Percentiles rank a stretch among this genome's conserved stretches.
These are phyloP conservation scores for Verticillium alfalfae DNA, from an alignment of 2,329 filamentous ascomycete species.

Conservation along the genomic window DNA sequence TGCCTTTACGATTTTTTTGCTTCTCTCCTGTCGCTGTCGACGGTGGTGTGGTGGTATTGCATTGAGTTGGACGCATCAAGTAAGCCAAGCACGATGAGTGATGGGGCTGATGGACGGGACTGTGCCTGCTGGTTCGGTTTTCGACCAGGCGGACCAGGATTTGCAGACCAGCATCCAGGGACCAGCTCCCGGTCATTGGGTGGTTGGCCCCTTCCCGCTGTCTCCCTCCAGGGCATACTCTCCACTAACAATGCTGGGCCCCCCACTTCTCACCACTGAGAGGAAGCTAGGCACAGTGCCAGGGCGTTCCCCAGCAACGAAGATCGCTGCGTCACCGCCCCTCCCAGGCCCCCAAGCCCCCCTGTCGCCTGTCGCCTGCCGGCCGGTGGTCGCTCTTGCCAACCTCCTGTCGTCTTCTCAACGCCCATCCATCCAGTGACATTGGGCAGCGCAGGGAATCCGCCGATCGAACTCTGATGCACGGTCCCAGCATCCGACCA, in stretches of 20 bases:
- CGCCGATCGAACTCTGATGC: neutral
- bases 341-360: neutral
- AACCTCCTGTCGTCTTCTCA: neutral
- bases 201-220: neutral
- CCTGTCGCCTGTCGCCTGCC: neutral
- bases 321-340: conserved; percentile 5
- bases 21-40: neutral
- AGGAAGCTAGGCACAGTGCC: neutral
- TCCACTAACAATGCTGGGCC: conserved; percentile 3
- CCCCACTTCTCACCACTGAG: conserved; percentile 1
- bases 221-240: neutral
- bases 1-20: neutral
- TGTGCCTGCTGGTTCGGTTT: neutral
- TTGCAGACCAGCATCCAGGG: neutral
- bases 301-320: conserved; percentile 11
- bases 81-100: neutral
- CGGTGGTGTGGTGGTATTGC: neutral
- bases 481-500: neutral
- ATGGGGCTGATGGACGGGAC: neutral
- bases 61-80: neutral
- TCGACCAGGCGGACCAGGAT: neutral
- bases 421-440: neutral
- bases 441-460: neutral
- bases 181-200: neutral
- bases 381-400: neutral